phyloP scores from a whole-genome alignment of 352 stramenopile genomes.

The Phytopythium sindhum region DNA sequence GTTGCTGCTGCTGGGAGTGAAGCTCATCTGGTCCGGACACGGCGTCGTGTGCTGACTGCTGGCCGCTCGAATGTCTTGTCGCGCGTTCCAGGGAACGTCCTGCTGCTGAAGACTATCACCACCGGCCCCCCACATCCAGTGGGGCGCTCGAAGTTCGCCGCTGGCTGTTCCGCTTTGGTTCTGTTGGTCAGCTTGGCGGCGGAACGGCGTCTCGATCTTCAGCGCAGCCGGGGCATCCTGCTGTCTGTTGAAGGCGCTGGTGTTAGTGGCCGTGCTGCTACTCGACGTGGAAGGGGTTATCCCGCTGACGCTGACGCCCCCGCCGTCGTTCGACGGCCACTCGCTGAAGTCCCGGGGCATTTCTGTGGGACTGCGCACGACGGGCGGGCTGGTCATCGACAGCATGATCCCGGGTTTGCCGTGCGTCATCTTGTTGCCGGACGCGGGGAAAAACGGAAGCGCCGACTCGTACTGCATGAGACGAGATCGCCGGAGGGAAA shows the following conservation, averaged over 20 bases:
- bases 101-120: neutral
- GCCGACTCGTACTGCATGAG: slow-evolving; percentile 7
- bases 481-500: neutral
- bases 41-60: neutral
- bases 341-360: slow-evolving; percentile 2
- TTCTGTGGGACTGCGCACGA: neutral
- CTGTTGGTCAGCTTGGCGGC: neutral
- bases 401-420: neutral
- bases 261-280: neutral
- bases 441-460: slow-evolving; percentile 1
- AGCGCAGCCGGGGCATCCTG: neutral
- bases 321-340: neutral
- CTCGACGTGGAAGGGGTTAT: neutral
- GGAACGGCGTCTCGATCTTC: neutral
- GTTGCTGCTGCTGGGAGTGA: neutral
- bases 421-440: neutral
- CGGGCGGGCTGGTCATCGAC: neutral
- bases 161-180: neutral
- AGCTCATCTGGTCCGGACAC: neutral
- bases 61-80: neutral
- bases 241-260: neutral
- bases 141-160: neutral
- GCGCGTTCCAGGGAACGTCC: neutral
- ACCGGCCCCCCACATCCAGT: neutral
- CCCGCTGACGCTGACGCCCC: neutral